A percentile compares a stretch with the other conserved stretches of the same genome.
Conservation (phyloP, 495 filamentous ascomycete species). For the Lasiosphaeria hispida region DNA sequence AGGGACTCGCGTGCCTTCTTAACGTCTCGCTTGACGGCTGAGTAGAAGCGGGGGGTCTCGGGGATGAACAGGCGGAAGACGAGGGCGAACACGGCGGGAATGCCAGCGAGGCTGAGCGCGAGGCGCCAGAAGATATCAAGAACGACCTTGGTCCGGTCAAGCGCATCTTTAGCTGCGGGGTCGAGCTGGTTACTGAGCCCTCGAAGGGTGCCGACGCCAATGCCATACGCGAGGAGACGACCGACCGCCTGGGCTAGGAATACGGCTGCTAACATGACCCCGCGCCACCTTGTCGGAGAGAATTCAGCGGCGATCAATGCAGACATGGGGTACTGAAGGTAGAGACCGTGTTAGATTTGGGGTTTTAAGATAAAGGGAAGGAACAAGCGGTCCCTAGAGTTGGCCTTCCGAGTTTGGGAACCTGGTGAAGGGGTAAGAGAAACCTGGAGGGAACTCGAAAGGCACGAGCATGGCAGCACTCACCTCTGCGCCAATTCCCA, state of each 20-base stretch:
- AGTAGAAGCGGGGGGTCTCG: constrained; percentile 53
- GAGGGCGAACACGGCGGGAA: constrained; percentile 60
- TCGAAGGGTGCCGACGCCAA: constrained; percentile 46
- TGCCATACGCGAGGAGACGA: constrained; percentile 53
- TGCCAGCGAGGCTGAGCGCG: constrained; percentile 58
- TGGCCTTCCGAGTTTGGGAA: too few species aligned
- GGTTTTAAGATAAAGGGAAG: too few species aligned
- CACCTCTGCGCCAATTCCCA: constrained; percentile 47
- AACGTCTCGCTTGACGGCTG: constrained; percentile 1
- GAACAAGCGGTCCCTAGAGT: too few species aligned
- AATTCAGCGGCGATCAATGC: constrained; percentile 65
- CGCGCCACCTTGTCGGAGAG: constrained; percentile 55
- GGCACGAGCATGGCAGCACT: too few species aligned
- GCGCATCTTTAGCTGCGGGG: constrained; percentile 42
- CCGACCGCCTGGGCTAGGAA: constrained; percentile 67
- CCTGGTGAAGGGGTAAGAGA: too few species aligned
- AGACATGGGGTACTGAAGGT: constrained; percentile 33
- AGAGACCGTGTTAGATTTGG: background rate
- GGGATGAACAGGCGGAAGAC: constrained; percentile 60
- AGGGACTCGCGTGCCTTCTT: constrained; percentile 25
- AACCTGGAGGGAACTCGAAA: too few species aligned
- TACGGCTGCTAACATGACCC: constrained; percentile 63
- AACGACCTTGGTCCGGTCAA: constrained; percentile 42
- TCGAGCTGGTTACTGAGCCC: constrained; percentile 45
- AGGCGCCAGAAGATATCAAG: constrained; percentile 57